Evolutionary conservation across 1,139 yeast genomes (phyloP), one percentile per base, ranked within the genome.

Genomic region (Saccharomyces hybrid): DNA sequence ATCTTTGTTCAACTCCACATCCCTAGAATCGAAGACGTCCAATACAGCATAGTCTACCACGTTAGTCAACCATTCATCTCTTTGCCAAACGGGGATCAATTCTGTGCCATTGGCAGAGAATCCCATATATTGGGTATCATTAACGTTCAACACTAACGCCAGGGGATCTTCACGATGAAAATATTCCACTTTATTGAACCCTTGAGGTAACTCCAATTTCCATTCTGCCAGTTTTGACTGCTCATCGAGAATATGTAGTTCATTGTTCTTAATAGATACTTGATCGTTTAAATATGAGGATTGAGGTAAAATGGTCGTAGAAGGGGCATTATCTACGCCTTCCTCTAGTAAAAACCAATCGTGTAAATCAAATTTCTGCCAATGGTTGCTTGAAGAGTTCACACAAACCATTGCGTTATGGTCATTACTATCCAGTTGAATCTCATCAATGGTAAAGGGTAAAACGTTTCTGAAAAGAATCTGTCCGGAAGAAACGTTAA

Each of bases 41-140:
- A 79, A 62, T 46, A 79, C 68, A 2, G 74, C 65, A 34, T 73
- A 72, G 14, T 75, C 75, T 4, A 66, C 66, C 3, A 76, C 68
- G 28, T 73, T 63, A 5, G 78, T 70, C 8, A 78, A 57, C 0
- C 81, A 75, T 60, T 77, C 81, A 59, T 81, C 83, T 52, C 77
- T 73, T 2, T 59, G 48, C 85, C 85, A 81, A 8, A 54, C 51
- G 5, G 38, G 48, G 1, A 57, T n/a, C 1, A 67, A 19, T 6
- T 58, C 58, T 11, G 48, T 48, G 2, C 70, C 72, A 54, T 74
- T 65, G 6, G 42, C 46, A n/a, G 60, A 54, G 13, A 16, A 38
- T 7, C 44, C 44, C 19, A 38, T 16, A 38, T 38, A 38, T 8
- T 38, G 25, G 19, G 44, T 38, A 11, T 16, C 7, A 13, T 38